Base-by-base conservation (phyloP, 2,329 filamentous ascomycete genomes). In the Phyllosticta citribraziliensis region DNA sequence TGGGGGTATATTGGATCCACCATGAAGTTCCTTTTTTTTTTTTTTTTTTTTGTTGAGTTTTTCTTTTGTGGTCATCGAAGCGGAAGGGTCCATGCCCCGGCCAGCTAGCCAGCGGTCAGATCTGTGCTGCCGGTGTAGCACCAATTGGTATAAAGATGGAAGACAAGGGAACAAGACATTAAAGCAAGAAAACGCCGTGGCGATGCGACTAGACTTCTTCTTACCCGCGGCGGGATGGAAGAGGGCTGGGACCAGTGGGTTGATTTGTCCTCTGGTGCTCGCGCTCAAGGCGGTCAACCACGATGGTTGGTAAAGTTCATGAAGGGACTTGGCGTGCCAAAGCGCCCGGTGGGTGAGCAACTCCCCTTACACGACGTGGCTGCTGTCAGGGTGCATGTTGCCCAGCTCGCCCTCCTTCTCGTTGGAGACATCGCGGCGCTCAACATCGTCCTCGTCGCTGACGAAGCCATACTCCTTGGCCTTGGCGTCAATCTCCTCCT, bases 401-500 rank as follows among this genome's bases (percentile, higher is more conserved):
- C 62, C 63, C 6, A 64, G 22, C 20, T 65, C 62, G 25, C 22
- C 51, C 63, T 65, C 65, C 60, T 65, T 61, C 58, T 65, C 62
- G 17, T 63, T 55, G 27, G 24, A 33, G 53, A 57, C 20, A 47
- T 56, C 58, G 50, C 33, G 30, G 50, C 59, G 25, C 35, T 52
- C 56, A 40, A 20, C 63, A 20, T 63, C 65, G 6, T 69, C 67
- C 17, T 67, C 63, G 11, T 65, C 64, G n/a, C 65, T 66, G n/a
- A 69, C 65, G 61, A 74, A 72, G 1, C 72, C 72, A 60, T 74
- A 74, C 53, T 69, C 64, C 25, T 70, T 65, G 51, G 70, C 70
- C 66, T 82, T 79, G 57, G 75, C 70, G 70, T 84, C 81, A 30
- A 85, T 77, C 65, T 84, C 78, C 52, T 77, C 74, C 10, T 77